Evolutionary conservation across 2,329 filamentous ascomycete genomes (phyloP).

Genomic region (Arthrobotrys entomopaga): DNA sequence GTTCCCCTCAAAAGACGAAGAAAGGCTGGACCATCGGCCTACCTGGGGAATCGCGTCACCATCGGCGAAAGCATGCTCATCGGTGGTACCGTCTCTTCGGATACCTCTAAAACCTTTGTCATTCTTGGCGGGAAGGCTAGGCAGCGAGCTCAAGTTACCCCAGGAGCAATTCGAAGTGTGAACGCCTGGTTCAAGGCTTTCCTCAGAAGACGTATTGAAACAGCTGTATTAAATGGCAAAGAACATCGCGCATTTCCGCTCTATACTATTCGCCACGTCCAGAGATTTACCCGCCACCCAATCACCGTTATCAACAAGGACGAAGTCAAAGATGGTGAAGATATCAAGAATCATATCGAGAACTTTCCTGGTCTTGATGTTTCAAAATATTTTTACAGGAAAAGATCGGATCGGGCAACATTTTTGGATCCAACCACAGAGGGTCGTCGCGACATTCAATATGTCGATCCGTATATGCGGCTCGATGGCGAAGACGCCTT

Average conservation of each 20-base stretch:
- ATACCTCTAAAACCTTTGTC: constrained; percentile 1
- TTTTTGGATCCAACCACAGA: neutral
- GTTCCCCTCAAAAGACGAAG: neutral
- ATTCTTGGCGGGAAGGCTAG: neutral
- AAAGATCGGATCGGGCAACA: constrained; percentile 9
- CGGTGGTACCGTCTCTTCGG: no score
- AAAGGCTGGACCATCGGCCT: neutral
- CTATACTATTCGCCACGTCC: constrained; percentile 26
- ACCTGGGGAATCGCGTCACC: no score
- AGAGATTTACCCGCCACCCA: constrained; percentile 15
- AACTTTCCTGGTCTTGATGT: constrained; percentile 25
- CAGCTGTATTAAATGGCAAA: constrained; percentile 2
- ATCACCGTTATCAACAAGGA: constrained; percentile 29
- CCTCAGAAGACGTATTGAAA: neutral
- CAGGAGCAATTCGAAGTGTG: constrained; percentile 5
- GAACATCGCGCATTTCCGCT: constrained; percentile 8
- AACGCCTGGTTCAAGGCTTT: constrained; percentile 15
- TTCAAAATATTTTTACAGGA: constrained; percentile 17
- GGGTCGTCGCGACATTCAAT: neutral
- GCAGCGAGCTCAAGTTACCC: neutral
- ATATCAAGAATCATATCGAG: constrained; percentile 27
- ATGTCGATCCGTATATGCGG: constrained; percentile 16
- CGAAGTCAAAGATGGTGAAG: constrained; percentile 2
- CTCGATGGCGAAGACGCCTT: neutral
- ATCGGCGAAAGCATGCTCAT: no score